Base-by-base conservation (phyloP, 805 yeast genomes). In the Ogataea henricii region DNA sequence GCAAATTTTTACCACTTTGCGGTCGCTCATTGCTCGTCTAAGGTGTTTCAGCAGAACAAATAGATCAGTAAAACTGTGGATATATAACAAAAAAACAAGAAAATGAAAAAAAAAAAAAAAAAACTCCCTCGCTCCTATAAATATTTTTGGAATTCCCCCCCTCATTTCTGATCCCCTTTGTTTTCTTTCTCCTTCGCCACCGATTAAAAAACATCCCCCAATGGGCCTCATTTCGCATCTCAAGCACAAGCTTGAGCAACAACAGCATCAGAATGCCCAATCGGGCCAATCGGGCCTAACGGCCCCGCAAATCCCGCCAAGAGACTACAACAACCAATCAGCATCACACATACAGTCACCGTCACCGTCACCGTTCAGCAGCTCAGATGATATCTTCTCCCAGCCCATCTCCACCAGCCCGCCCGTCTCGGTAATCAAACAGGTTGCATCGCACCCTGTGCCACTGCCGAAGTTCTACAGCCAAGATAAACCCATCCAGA, bases 1-100 rank as follows among this genome's bases (percentile, higher is more conserved):
- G 64, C 99, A 92, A 3, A 92, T 82, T 62, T 92, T 92, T 4
- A 87, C 86, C n/a, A 88, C 34, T n/a, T 59, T 55, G 3, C 13
- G 32, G 32, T 35, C 26, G 1, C 42, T 18, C 59, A 57, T 57
- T 14, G 7, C 10, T 25, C 27, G 10, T 21, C 27, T 18, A n/a
- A n/a, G n/a, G 20, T 17, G 20, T 18, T 20, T 18, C n/a, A 25
- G 6, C 32, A 37, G 40, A 36, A 36, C 17, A 9, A n/a, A n/a
- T n/a, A n/a, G n/a, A n/a, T n/a, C n/a, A n/a, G n/a, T n/a, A n/a
- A n/a, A n/a, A 22, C 25, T 22, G 6, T 22, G 25, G 8, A 22
- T 8, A 6, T 6, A 27, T 6, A 27, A 8, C 12, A 27, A 27
- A 4, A 32, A 14, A 17, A 32, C 4, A 3, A 4, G 35, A 32